These are phyloP conservation scores for Neurospora sp. DNA, from an alignment of 2,329 filamentous ascomycete genomes.

Conservation along the genomic window DNA sequence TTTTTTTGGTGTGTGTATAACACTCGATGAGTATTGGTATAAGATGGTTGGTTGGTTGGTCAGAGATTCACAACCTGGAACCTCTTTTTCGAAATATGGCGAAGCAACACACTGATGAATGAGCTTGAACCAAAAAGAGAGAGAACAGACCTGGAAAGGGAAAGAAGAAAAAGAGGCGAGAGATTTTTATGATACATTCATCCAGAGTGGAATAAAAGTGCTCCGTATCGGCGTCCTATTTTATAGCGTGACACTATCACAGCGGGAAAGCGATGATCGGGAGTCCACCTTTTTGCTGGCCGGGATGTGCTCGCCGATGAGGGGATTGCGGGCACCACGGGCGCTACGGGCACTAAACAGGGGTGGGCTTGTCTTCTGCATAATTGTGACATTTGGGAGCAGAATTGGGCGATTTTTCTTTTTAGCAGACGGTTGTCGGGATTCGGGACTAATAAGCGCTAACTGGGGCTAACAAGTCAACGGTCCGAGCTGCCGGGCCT, in stretches of 20 bases:
- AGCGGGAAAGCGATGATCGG: background rate
- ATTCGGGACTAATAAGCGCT: background rate
- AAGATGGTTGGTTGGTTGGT: background rate
- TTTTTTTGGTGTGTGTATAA: too few species aligned
- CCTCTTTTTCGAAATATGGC: background rate
- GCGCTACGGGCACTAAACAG: background rate
- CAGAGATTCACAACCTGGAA: background rate
- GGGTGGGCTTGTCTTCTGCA: background rate
- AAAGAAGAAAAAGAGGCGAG: background rate
- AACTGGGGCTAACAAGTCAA: background rate
- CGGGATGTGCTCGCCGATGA: background rate
- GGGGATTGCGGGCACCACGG: background rate
- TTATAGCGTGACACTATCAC: background rate
- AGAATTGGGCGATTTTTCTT: background rate
- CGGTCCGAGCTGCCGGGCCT: background rate
- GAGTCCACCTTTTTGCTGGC: background rate
- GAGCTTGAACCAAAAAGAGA: background rate
- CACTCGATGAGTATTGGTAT: too few species aligned
- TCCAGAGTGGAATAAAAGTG: background rate
- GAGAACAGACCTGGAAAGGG: too few species aligned
- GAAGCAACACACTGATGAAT: background rate
- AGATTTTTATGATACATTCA: background rate
- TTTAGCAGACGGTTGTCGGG: background rate
- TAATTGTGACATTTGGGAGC: background rate
- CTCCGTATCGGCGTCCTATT: background rate